Base-by-base conservation (phyloP, 2,329 filamentous ascomycete genomes). In the Paraconiothyrium sp. region DNA sequence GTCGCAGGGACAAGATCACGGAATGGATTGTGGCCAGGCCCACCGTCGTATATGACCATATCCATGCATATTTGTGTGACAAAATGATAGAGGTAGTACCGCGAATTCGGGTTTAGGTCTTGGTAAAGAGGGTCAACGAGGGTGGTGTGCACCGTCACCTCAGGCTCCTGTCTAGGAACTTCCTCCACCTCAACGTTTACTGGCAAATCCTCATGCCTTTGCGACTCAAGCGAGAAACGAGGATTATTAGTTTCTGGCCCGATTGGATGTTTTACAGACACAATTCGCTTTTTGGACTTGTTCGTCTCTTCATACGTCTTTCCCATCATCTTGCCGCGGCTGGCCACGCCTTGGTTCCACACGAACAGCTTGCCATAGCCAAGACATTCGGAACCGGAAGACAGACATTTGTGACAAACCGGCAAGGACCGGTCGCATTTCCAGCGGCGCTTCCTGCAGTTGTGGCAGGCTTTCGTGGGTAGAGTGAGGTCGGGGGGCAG, bases 401-500 rank as follows among this genome's bases (percentile, higher is more conserved):
- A 81, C 57, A 79, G 76, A 74, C 87, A 89, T 78, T 89, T 89
- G 69, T 85, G 82, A 74, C 88, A 89, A 60, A 77, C 80, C 30
- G 87, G 87, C 54, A 84, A 78, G 37, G 87, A 88, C 62, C 84
- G 82, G 76, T 90, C 88, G 75, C 88, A 90, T 70, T 86, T 85
- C 73, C 87, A 83, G 67, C 88, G 84, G 71, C 83, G 84, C 60
- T 83, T 84, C 62, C 86, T 86, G 76, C 87, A 89, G 77, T 88
- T 89, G 76, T 89, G 86, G 75, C 87, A 89, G 62, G 84, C 70
- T 73, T 78, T 77, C 41, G 76, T 74, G 35, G 76, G 74, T 20
- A 75, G 68, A 41, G 68, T 68, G 48, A 76, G 63, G 41, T 69
- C 63, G 59, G 71, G 66, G 54, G 67, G 59, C 63, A 65, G 71